These are phyloP conservation scores for Penicillium manginii DNA, from an alignment of 495 filamentous ascomycete genomes.

Conservation along the genomic window DNA sequence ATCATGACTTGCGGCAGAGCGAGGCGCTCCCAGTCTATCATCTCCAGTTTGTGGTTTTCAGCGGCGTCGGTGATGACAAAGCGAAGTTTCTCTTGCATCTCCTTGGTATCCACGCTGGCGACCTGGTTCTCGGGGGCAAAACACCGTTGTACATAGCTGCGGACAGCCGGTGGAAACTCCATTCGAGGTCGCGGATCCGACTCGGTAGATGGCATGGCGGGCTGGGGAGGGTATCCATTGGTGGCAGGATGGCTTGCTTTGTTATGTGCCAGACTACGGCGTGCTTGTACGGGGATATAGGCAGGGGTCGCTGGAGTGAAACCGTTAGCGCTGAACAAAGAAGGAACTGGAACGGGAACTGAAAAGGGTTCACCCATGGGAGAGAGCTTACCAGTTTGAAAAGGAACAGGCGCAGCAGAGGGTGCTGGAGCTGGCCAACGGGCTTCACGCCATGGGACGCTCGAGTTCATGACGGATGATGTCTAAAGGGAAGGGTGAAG, in stretches of 20 bases:
- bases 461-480: conserved; percentile 42
- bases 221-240: conserved; percentile 26
- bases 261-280: conserved; percentile 46
- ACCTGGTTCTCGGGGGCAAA: conserved; percentile 74
- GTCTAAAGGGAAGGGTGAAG: conserved; percentile 17
- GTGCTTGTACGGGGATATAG: conserved; percentile 56
- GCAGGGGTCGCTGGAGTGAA: conserved; percentile 41
- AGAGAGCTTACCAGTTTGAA: conserved; percentile 38
- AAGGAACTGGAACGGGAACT: neutral
- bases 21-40: conserved; percentile 79
- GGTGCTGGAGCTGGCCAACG: conserved; percentile 33
- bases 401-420: conserved; percentile 30
- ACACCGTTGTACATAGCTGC: conserved; percentile 79
- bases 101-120: conserved; percentile 61
- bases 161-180: conserved; percentile 76
- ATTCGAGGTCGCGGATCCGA: conserved; percentile 48
- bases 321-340: conserved; percentile 13
- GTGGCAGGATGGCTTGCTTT: conserved; percentile 27
- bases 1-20: conserved; percentile 89
- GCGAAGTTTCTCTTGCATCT: conserved; percentile 86
- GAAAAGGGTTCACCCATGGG: neutral
- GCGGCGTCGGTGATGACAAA: conserved; percentile 80
- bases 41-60: conserved; percentile 66
- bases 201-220: conserved; percentile 21
- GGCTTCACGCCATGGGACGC: conserved; percentile 44